Base-by-base conservation (phyloP, 2,329 filamentous ascomycete genomes). In the Aspergillus sp. region DNA sequence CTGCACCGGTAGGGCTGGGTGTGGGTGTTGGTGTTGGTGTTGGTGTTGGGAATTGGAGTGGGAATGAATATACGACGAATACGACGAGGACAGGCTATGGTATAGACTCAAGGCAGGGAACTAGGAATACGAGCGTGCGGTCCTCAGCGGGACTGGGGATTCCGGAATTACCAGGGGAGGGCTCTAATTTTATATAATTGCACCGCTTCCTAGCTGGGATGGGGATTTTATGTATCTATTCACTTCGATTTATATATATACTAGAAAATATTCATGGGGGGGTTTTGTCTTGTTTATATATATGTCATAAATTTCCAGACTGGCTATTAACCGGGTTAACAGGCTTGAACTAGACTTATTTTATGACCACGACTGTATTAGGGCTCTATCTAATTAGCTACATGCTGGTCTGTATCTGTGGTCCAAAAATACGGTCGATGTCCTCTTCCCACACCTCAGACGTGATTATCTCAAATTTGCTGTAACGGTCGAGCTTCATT, bases 151-250 rank as follows among this genome's bases (percentile, higher is more conserved):
- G 44, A 15, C 21, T 46, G 11, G 31, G 27, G 51, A 46, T 53
- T n/a, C 51, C 51, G 31, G 51, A 53, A 41, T 45, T 53, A 12
- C 51, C 51, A 7, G 51, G 51, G 7, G 27, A 53, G 14, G 37
- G 33, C 33, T 53, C 45, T 46, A 53, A 45, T 37, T 53, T 27
- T 24, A 23, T 46, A 14, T 46, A 44, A 21, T 37, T 37, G 15
- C 35, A 21, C 9, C 9, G 33, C 14, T 11, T 35, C 14, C 9
- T 14, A 4, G 14, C 14, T 35, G 6, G 7, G 9, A 14, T 35
- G 9, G 33, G 7, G 23, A 7, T 24, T 24, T 12, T 35, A 35
- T 35, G 33, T 35, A 35, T 35, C 33, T 14, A 35, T n/a, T 37
- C 14, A 6, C 35, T 37, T n/a, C 35, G 15, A n/a, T 37, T 7